Evolutionary conservation across 495 filamentous ascomycete genomes (phyloP).

Genomic region (Extremus antarcticus): DNA sequence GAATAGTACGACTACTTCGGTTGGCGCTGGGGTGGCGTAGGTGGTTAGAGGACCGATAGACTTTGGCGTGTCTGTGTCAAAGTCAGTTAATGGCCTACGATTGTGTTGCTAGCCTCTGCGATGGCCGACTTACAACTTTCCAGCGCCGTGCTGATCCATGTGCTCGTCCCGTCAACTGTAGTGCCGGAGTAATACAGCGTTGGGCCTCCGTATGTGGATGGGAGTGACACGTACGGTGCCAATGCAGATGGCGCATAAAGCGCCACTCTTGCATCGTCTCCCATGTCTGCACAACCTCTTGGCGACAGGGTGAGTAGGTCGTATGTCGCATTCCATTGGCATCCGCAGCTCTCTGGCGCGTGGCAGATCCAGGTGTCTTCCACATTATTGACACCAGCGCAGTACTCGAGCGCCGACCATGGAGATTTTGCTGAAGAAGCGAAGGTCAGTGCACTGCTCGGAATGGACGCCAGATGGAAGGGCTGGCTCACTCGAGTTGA

Average conservation of each 20-base stretch:
- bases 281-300: slow-evolving; percentile 12
- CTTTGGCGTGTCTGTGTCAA: background rate
- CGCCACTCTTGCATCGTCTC: slow-evolving; percentile 10
- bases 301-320: background rate
- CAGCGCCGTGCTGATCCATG: background rate
- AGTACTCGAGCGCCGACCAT: slow-evolving; percentile 9
- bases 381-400: background rate
- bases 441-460: background rate
- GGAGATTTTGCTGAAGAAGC: slow-evolving; percentile 2
- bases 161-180: background rate
- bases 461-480: background rate
- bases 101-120: background rate
- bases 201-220: slow-evolving; percentile 1
- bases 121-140: background rate
- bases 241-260: slow-evolving; percentile 9
- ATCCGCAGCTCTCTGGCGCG: slow-evolving; percentile 14
- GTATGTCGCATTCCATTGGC: slow-evolving; percentile 2
- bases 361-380: slow-evolving; percentile 11
- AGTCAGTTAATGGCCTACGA: background rate
- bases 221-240: slow-evolving; percentile 5
- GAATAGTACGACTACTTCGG: background rate
- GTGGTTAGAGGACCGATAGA: background rate
- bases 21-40: background rate
- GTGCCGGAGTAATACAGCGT: slow-evolving; percentile 4
- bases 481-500: slow-evolving; percentile 10